A percentile compares a stretch with the other conserved stretches of the same genome.
Conservation (phyloP, 768 basidiomycete genomes). For the Hydnomerulius pinastri region DNA sequence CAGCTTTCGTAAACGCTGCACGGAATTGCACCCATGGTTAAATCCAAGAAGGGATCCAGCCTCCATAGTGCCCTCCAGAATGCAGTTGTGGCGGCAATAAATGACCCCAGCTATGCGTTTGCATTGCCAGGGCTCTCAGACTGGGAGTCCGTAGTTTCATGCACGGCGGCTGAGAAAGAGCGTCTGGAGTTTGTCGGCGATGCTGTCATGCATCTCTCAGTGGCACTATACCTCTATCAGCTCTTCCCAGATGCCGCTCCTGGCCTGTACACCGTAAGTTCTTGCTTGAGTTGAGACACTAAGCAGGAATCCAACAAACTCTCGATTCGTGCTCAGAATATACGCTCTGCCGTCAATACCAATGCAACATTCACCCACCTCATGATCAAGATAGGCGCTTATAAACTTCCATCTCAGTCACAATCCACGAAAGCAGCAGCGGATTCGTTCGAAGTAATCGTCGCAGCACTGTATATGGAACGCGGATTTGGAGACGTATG, state of each 20-base stretch:
- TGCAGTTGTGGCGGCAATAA: slow-evolving; percentile 25
- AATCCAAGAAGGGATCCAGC: slow-evolving; percentile 13
- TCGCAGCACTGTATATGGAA: slow-evolving; percentile 45
- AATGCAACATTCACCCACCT: slow-evolving; percentile 42
- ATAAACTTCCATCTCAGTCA: slow-evolving; percentile 19
- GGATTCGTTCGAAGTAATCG: slow-evolving; percentile 49
- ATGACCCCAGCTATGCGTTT: slow-evolving; percentile 29
- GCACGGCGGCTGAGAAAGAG: slow-evolving; percentile 34
- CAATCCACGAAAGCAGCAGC: slow-evolving; percentile 40
- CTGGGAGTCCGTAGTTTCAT: slow-evolving; percentile 31
- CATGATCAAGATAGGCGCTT: slow-evolving; percentile 37
- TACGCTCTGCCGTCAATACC: slow-evolving; percentile 27
- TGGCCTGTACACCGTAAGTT: slow-evolving; percentile 37
- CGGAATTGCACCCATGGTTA: slow-evolving; percentile 21
- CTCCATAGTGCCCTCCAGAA: slow-evolving; percentile 23
- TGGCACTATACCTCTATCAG: slow-evolving; percentile 41
- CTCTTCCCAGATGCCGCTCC: slow-evolving; percentile 34
- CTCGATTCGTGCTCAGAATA: slow-evolving; percentile 15
- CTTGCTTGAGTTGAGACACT: neutral
- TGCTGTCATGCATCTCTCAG: slow-evolving; percentile 44
- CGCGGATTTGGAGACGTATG: slow-evolving; percentile 38
- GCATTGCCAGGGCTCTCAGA: slow-evolving; percentile 28
- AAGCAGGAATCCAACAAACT: neutral
- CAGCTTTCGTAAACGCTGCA: too few relatives aligned
- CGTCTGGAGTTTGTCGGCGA: slow-evolving; percentile 51